A percentile compares a stretch with the other conserved stretches of the same genome.
Conservation (phyloP, 2,329 filamentous ascomycete species). For the Trichoderma polysporum region DNA sequence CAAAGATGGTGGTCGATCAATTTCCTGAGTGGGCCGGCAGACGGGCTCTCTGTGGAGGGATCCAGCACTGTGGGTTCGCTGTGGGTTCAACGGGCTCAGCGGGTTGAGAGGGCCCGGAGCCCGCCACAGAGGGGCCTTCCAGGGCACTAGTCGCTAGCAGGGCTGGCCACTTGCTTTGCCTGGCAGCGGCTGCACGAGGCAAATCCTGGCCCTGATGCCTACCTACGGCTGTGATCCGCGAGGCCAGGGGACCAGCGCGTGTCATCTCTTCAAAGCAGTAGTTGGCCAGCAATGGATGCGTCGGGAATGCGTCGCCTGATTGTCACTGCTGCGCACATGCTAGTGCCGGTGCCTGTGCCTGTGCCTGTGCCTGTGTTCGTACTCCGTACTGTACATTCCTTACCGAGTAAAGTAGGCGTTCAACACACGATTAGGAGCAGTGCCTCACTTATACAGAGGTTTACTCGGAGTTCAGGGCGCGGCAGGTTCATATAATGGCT, state of each 20-base stretch:
- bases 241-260: slow-evolving; percentile 7
- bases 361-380: too few species aligned
- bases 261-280: background rate
- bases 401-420: too few species aligned
- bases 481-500: too few species aligned
- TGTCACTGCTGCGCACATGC: too few species aligned
- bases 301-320: background rate
- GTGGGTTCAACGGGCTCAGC: slow-evolving; percentile 10
- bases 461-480: too few species aligned
- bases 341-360: too few species aligned
- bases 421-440: too few species aligned
- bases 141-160: slow-evolving; percentile 3
- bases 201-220: background rate
- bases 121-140: slow-evolving; percentile 1
- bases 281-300: background rate
- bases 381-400: too few species aligned
- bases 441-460: too few species aligned
- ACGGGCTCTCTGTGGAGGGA: background rate
- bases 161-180: background rate
- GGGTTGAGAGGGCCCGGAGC: slow-evolving; percentile 7
- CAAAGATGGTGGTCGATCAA: slow-evolving; percentile 17
- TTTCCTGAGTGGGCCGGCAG: slow-evolving; percentile 18
- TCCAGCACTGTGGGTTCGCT: slow-evolving; percentile 14
- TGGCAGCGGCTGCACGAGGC: background rate
- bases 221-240: slow-evolving; percentile 9